Evolutionary conservation across 768 basidiomycete genomes (phyloP).

Genomic region (Suillus decipiens): DNA sequence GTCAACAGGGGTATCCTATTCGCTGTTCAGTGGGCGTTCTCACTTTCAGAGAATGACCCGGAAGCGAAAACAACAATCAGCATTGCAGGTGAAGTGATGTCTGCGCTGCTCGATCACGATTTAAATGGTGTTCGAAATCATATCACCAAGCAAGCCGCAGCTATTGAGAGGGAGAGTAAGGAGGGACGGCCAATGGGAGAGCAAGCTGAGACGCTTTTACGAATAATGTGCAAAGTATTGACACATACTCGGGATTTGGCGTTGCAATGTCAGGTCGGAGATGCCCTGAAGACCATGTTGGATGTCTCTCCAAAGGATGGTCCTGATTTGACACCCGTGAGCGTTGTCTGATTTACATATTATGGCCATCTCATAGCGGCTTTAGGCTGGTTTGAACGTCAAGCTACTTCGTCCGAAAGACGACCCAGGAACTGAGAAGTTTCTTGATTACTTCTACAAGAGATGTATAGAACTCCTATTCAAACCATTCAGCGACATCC

Average conservation of each 20-base stretch:
- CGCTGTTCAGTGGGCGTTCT: conserved; percentile 91
- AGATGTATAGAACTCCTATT: conserved; percentile 76
- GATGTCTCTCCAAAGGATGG: conserved; percentile 63
- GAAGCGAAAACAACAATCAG: conserved; percentile 62
- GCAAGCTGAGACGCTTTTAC: conserved; percentile 72
- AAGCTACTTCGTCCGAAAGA: conserved; percentile 69
- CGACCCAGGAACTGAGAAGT: conserved; percentile 83
- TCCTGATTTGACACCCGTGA: conserved; percentile 40
- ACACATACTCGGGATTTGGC: conserved; percentile 81
- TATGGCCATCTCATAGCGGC: conserved; percentile 13
- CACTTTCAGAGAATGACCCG: conserved; percentile 59
- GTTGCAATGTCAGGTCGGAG: conserved; percentile 88
- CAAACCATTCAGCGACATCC: conserved; percentile 73
- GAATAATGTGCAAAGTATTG: conserved; percentile 76
- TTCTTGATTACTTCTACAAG: conserved; percentile 94
- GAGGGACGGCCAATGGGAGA: conserved; percentile 56
- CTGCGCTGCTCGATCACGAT: conserved; percentile 88
- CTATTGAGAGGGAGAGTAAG: conserved; percentile 66
- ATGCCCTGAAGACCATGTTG: conserved; percentile 80
- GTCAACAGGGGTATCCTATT: conserved; percentile 88
- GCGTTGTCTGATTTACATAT: conserved; percentile 9
- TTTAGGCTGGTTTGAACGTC: conserved; percentile 33
- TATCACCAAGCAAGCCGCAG: conserved; percentile 77
- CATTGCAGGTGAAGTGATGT: conserved; percentile 83
- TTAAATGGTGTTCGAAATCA: conserved; percentile 82